These are phyloP conservation scores for Kernera saxatilis DNA, from an alignment of 345 rosid species.

Conservation along the genomic window DNA sequence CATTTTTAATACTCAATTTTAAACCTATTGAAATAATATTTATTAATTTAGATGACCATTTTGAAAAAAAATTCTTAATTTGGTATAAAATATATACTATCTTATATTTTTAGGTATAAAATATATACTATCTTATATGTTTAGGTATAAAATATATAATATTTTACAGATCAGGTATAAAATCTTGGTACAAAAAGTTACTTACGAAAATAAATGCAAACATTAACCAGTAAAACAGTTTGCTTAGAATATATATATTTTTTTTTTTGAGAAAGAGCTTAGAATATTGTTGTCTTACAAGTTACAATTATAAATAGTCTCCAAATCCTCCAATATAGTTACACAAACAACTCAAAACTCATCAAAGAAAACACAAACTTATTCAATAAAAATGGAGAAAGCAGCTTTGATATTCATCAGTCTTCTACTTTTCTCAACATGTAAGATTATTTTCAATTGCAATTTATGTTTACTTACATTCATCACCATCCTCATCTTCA, in stretches of 20 bases:
- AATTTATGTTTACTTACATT: background rate
- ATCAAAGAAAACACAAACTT: background rate
- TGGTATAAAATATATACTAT: background rate
- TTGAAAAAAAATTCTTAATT: no score
- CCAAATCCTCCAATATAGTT: background rate
- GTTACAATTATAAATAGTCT: background rate
- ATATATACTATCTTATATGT: no score
- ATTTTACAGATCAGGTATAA: background rate
- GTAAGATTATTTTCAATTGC: background rate
- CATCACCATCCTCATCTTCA: background rate
- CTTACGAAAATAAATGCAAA: background rate
- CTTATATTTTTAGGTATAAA: background rate
- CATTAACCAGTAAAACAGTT: background rate
- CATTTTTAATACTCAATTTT: no score
- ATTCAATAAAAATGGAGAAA: background rate
- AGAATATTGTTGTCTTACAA: background rate
- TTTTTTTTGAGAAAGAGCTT: no score
- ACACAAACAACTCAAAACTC: background rate
- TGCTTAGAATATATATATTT: no score
- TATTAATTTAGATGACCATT: no score
- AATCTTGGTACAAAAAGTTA: background rate
- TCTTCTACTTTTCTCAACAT: background rate
- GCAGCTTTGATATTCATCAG: background rate
- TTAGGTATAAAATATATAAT: background rate
- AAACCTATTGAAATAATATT: no score